A percentile compares a stretch with the other conserved stretches of the same genome.
phyloP scores from a whole-genome alignment of 305 asterid genomes.

The Fraxinus xanthoxyloides region DNA sequence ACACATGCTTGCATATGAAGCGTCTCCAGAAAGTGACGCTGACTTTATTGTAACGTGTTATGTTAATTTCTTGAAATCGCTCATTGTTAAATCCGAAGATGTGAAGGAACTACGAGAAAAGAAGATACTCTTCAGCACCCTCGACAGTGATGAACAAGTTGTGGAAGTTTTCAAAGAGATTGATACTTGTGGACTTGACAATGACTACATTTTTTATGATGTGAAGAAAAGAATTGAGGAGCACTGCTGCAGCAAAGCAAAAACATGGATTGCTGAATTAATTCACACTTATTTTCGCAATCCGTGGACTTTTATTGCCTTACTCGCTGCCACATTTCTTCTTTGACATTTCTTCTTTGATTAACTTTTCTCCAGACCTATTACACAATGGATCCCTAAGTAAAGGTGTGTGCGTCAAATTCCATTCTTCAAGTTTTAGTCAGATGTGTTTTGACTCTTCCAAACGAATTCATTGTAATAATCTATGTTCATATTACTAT shows the following conservation, averaged over 20 bases:
- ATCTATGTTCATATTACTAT: no score
- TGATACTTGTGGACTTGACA: slow-evolving; percentile 11
- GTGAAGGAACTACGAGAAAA: slow-evolving; percentile 28
- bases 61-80: slow-evolving; percentile 28
- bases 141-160: slow-evolving; percentile 18
- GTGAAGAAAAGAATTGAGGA: slow-evolving; percentile 15
- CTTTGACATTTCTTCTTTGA: slow-evolving; percentile 23
- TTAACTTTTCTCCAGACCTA: slow-evolving; percentile 27
- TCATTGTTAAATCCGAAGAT: slow-evolving; percentile 18
- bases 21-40: background rate
- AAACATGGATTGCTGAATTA: slow-evolving; percentile 29
- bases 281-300: no score
- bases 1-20: slow-evolving; percentile 29
- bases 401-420: background rate
- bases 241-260: slow-evolving; percentile 23
- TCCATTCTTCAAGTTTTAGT: background rate
- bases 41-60: background rate
- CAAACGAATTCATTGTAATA: no score
- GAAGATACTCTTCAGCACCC: slow-evolving; percentile 11
- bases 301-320: slow-evolving; percentile 5
- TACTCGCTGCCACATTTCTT: slow-evolving; percentile 24
- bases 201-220: background rate
- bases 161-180: slow-evolving; percentile 23
- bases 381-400: background rate
- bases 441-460: no score